Conservation (phyloP, 495 filamentous ascomycete species). For the Sordaria brevicollis region DNA sequence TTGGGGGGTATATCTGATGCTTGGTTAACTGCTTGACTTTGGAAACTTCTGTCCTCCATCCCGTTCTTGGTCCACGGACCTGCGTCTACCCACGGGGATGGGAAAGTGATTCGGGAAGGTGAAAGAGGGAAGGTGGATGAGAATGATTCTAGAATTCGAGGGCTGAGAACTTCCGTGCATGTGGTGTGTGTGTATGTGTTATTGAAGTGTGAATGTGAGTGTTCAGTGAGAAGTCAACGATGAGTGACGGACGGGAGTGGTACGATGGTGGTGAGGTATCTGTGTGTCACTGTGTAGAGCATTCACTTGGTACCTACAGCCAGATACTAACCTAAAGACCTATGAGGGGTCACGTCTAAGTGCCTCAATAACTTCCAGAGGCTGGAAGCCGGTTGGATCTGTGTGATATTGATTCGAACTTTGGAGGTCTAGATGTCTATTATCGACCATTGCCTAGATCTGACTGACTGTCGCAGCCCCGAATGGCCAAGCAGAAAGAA, state of each 20-base stretch:
- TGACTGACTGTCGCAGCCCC: neutral
- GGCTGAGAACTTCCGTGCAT: neutral
- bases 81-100: too few relatives aligned
- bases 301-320: too few relatives aligned
- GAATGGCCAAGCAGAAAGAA: neutral
- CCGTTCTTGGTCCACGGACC: too few relatives aligned
- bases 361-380: too few relatives aligned
- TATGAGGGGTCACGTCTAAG: too few relatives aligned
- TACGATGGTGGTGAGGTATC: neutral
- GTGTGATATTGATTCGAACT: neutral
- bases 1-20: too few relatives aligned
- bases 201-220: neutral
- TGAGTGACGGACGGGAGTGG: neutral
- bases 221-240: too few relatives aligned
- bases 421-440: neutral
- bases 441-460: neutral
- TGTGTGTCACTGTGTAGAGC: too few relatives aligned
- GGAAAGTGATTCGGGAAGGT: neutral
- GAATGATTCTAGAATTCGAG: neutral
- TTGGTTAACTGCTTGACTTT: neutral
- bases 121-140: too few relatives aligned
- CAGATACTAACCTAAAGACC: too few relatives aligned
- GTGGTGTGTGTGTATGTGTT: neutral
- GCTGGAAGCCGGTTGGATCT: neutral
- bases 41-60: too few relatives aligned